Conservation (phyloP, 139 green algal genomes). For the Micromonas pusilla region DNA sequence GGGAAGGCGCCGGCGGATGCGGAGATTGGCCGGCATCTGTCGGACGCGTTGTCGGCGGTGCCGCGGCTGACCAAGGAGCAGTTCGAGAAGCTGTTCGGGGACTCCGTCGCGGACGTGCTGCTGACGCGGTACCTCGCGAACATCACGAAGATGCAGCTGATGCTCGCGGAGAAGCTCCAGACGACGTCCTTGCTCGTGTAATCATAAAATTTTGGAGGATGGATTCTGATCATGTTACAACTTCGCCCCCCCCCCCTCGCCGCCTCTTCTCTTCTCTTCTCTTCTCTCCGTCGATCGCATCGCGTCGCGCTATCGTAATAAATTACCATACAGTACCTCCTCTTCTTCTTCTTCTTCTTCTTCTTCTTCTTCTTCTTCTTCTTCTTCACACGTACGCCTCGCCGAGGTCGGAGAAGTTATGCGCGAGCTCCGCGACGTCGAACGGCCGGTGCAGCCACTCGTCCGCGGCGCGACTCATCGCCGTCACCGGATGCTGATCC, state of each 20-base stretch:
- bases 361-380: background rate
- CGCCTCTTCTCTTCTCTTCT: background rate
- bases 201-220: background rate
- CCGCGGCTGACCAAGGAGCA: constrained; percentile 24
- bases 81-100: constrained; percentile 29
- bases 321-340: background rate
- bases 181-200: constrained; percentile 12
- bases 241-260: background rate
- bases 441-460: background rate
- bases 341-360: background rate
- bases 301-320: background rate
- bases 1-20: no score
- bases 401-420: background rate
- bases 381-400: background rate
- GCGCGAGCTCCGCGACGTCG: constrained; percentile 2
- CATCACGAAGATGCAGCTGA: constrained; percentile 27
- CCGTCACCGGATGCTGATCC: background rate
- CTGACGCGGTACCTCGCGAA: constrained; percentile 33
- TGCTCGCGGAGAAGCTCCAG: constrained; percentile 20
- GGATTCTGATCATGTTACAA: background rate
- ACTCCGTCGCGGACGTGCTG: constrained; percentile 21
- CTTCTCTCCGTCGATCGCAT: background rate
- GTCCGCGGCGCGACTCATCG: background rate
- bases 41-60: background rate
- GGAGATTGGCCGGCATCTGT: constrained; percentile 7